Conservation (phyloP, 345 rosid species). For the Isatis tinctoria region DNA sequence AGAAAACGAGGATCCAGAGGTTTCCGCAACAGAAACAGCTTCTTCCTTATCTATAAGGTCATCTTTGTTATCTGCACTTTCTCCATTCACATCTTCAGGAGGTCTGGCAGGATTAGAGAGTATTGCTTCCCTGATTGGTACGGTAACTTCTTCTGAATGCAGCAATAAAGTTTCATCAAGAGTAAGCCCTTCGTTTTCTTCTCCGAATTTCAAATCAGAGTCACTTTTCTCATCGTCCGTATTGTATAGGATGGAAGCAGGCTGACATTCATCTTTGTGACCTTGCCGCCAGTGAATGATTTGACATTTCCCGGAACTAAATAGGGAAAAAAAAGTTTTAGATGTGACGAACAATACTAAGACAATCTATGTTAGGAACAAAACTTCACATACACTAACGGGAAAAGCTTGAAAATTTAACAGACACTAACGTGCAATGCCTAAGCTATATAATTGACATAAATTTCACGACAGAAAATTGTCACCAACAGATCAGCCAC, state of each 20-base stretch:
- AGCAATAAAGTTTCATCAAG: slow-evolving; percentile 31
- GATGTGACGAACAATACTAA: slow-evolving; percentile 6
- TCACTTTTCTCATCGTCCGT: slow-evolving; percentile 38
- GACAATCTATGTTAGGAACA: not conserved
- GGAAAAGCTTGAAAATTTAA: not conserved
- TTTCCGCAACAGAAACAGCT: slow-evolving; percentile 43
- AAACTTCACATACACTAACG: not conserved
- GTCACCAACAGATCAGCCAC: not conserved
- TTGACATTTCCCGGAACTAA: slow-evolving; percentile 89
- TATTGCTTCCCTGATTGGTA: slow-evolving; percentile 28
- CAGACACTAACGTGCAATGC: not conserved
- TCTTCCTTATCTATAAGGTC: slow-evolving; percentile 45
- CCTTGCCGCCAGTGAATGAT: slow-evolving; percentile 96
- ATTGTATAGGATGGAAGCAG: slow-evolving; percentile 32
- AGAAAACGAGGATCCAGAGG: slow-evolving; percentile 62
- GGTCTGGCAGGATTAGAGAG: slow-evolving; percentile 33
- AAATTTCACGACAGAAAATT: not conserved
- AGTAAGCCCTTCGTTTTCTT: slow-evolving; percentile 24
- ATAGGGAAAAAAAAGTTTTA: slow-evolving; percentile 7
- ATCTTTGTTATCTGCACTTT: slow-evolving; percentile 39
- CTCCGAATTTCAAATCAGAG: slow-evolving; percentile 31
- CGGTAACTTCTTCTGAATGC: slow-evolving; percentile 32
- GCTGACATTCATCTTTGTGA: slow-evolving; percentile 80
- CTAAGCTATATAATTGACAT: slow-evolving; percentile 7
- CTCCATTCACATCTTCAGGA: slow-evolving; percentile 31